Conservation (phyloP, 352 stramenopile genomes). For the Blastocystis sp. region DNA sequence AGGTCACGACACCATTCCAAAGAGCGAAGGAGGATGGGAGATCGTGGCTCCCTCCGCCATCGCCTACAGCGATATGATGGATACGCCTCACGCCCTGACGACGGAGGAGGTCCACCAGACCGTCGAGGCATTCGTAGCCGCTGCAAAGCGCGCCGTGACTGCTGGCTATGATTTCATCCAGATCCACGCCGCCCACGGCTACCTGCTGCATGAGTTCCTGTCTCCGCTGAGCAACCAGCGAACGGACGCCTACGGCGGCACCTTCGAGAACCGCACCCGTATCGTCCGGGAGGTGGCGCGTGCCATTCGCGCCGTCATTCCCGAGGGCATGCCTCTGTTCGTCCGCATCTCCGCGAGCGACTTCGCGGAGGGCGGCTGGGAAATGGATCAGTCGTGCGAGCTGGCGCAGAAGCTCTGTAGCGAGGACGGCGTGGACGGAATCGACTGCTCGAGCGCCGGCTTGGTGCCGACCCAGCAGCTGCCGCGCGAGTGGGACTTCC, state of each 20-base stretch:
- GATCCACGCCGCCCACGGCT: constrained; percentile 60
- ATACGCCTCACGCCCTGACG: background rate
- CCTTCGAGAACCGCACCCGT: constrained; percentile 45
- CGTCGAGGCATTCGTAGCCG: constrained; percentile 7
- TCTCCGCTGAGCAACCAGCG: constrained; percentile 55
- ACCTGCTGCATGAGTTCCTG: constrained; percentile 58
- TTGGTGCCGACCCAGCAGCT: background rate
- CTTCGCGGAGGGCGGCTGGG: background rate
- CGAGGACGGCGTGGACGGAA: background rate
- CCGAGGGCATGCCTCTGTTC: constrained; percentile 36
- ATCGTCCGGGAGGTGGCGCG: constrained; percentile 11
- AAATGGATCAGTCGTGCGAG: background rate
- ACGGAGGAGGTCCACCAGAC: constrained; percentile 47
- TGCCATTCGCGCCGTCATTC: constrained; percentile 10
- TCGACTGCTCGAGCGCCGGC: background rate
- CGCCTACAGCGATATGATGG: background rate
- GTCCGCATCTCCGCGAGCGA: constrained; percentile 23
- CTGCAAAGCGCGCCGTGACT: constrained; percentile 28
- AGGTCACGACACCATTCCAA: background rate
- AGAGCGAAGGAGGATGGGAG: constrained; percentile 12
- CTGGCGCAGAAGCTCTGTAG: background rate
- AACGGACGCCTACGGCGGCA: constrained; percentile 40
- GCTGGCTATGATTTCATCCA: constrained; percentile 59
- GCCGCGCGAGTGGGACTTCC: constrained; percentile 24
- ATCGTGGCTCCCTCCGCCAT: background rate